Evolutionary conservation across 192 early-diverging fungal genomes (phyloP).

Genomic region (Dissophora ornata): DNA sequence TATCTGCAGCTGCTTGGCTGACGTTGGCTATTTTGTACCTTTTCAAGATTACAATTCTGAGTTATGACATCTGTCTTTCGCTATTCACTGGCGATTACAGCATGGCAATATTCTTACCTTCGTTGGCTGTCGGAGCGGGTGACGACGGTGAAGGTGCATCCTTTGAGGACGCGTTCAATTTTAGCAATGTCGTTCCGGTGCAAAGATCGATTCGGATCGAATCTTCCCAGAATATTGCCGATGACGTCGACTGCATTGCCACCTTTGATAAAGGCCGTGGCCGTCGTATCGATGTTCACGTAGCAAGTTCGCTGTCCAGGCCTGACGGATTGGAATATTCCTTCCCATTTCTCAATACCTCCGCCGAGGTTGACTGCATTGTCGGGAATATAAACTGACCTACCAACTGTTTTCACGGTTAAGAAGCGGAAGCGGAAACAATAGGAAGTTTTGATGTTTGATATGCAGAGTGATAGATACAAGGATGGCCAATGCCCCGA

Average conservation of each 20-base stretch:
- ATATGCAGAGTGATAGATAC: too few species aligned
- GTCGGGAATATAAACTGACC: slow-evolving; percentile 86
- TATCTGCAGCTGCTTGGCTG: slow-evolving; percentile 65
- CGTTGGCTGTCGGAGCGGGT: slow-evolving; percentile 56
- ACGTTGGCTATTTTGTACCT: slow-evolving; percentile 11
- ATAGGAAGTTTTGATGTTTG: too few species aligned
- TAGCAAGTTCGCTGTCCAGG: slow-evolving; percentile 62
- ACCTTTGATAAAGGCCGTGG: slow-evolving; percentile 65
- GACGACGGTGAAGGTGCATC: slow-evolving; percentile 55
- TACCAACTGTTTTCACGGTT: slow-evolving; percentile 67
- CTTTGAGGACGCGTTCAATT: slow-evolving; percentile 43
- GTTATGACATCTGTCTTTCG: too few species aligned
- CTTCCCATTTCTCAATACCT: slow-evolving; percentile 90
- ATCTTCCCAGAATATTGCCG: slow-evolving; percentile 26
- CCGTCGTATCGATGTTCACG: slow-evolving; percentile 71
- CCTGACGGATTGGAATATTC: slow-evolving; percentile 86
- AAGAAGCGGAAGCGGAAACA: neutral
- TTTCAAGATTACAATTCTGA: neutral
- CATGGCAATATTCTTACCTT: slow-evolving; percentile 66
- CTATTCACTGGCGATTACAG: slow-evolving; percentile 59
- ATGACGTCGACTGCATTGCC: slow-evolving; percentile 13
- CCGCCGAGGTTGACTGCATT: slow-evolving; percentile 60
- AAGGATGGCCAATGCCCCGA: neutral
- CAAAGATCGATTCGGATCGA: slow-evolving; percentile 22
- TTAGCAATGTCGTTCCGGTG: neutral